Evolutionary conservation across 1,139 yeast species (phyloP), one percentile per base, ranked within the genome.

Genomic region (Geotrichum aggregatum): DNA sequence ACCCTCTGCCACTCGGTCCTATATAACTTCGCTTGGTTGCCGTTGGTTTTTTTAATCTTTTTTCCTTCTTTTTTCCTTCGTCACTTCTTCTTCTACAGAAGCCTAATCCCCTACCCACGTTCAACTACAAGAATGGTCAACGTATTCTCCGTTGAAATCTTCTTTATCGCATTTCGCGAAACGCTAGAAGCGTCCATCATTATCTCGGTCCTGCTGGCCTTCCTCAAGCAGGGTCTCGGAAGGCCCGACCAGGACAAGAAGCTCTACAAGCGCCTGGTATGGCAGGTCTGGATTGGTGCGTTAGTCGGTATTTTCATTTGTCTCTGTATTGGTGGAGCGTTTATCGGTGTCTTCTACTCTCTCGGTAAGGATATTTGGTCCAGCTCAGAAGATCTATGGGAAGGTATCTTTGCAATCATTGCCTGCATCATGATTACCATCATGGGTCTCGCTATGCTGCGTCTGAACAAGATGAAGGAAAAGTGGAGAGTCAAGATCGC

Each of bases 401-500:
- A 91, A 73, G 97, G 96, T 66, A 77, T 84, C 35, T 82, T 91
- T 64, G 84, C 89, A 66, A 72, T 89, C 33, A 77, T 91, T 62
- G 97, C 98, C 1, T 79, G 94, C 0, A 74, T 86, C 22, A 79
- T 91, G 67, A 91, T 91, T 58, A 82, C 96, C 2, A 63, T 82
- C 47, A 89, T 91, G 97, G 97, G 98, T 50, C 73, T 91, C 61
- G 94, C 95, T 64, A 86, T 91, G 84, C 77, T 91, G 63, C 79
- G 96, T 67, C 78, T 91, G 66, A 88, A 91, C 69, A 91, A 89
- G 73, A 78, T 91, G 82, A 83, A 87, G 69, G 92, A 83, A 63
- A 91, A 89, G 71, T 91, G 96, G 88, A 83, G 96, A 74, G 76
- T 87, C 59, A 91, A 91, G 72, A 77, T 91, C 63, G 95, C 96